Base-by-base conservation (phyloP, 2,329 filamentous ascomycete genomes). In the Cercospora berteroae region DNA sequence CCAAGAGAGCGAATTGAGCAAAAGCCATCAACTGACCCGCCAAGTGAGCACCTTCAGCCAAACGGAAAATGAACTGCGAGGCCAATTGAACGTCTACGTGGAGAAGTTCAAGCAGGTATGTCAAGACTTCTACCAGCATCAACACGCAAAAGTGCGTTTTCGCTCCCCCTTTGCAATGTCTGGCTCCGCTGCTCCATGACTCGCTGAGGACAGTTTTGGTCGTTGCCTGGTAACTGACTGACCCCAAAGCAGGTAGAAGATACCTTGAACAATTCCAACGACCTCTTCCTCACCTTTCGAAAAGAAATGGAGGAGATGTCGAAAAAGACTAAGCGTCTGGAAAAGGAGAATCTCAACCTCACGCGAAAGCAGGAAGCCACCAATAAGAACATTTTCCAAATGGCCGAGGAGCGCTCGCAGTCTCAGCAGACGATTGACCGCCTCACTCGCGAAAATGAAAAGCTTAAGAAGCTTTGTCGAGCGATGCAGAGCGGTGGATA, bases 241-340 rank as follows among this genome's bases (percentile, higher is more conserved):
- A 79, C 76, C 74, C 73, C 80, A 84, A 85, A 80, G 81, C 83
- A 98, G 94, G 94, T 98, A 78, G 94, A 98, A 86, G 95, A 98
- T 81, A 98, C 94, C 42, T 86, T 98, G 61, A 98, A 97, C 81
- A 98, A 97, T 79, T 97, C 93, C 80, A 98, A 98, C 82, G 95
- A 98, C 78, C 84, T 98, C 63, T 98, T 98, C 80, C 84, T 97
- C 73, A 97, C 95, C 0, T 98, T 98, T 81, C 88, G 94, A 64
- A 97, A 97, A 82, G 95, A 98, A 81, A 98, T 98, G 94, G 95
- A 98, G 81, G 95, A 98, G 77, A 98, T 98, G 94, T 97, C 94
- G 0, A 97, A 97, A 83, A 98, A 98, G 83, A 97, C 94, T 5
- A 97, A 97, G 81, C 90, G 93, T 27, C 84, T 99, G 63, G 95